These are phyloP conservation scores for Clausena lansium DNA, from an alignment of 345 rosid species.

Conservation along the genomic window DNA sequence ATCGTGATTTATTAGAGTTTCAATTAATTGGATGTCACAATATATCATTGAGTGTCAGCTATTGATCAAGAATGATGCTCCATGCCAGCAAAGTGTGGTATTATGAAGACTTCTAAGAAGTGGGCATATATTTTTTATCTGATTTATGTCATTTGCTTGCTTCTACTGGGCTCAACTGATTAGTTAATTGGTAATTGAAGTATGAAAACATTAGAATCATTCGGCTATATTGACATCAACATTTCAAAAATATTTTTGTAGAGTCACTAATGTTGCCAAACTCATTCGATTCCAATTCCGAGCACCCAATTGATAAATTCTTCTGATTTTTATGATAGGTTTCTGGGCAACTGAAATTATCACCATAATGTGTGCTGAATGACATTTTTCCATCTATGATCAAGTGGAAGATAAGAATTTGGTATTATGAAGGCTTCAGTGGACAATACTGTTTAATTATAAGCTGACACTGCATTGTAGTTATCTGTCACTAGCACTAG, in stretches of 20 bases:
- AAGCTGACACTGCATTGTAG: too few relatives aligned
- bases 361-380: background rate
- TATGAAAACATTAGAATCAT: background rate
- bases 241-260: background rate
- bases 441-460: too few relatives aligned
- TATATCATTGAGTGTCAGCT: too few relatives aligned
- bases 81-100: too few relatives aligned
- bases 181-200: background rate
- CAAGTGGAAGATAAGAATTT: background rate
- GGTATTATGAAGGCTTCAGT: background rate
- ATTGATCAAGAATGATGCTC: too few relatives aligned
- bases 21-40: too few relatives aligned
- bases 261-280: background rate
- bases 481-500: too few relatives aligned
- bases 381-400: background rate
- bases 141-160: background rate
- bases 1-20: too few relatives aligned
- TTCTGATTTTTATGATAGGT: background rate
- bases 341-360: background rate
- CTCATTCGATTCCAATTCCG: background rate
- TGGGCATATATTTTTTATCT: background rate
- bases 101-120: background rate
- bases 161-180: background rate
- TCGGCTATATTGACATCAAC: background rate
- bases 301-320: background rate